phyloP scores from a whole-genome alignment of 805 yeast species.

The Ogataea ganodermae region DNA sequence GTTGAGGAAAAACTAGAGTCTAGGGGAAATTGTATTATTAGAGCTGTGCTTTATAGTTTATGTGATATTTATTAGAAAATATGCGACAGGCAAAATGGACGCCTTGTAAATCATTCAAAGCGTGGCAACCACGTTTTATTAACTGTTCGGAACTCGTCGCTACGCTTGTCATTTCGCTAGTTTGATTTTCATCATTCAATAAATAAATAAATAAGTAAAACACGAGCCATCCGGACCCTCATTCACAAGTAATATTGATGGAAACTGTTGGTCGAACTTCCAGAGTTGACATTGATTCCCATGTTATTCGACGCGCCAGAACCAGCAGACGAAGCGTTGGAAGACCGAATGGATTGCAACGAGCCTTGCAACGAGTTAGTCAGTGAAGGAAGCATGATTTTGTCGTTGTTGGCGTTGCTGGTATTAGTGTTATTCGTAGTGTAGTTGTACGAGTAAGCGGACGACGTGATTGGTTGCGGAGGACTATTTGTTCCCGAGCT shows the following conservation, averaged over 20 bases:
- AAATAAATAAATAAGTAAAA: slow-evolving; percentile 1
- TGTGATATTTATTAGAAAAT: neutral
- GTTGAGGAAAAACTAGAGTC: slow-evolving; percentile 20
- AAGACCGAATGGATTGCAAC: slow-evolving; percentile 22
- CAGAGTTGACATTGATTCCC: slow-evolving; percentile 19
- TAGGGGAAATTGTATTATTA: slow-evolving; percentile 2
- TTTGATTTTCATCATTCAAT: neutral
- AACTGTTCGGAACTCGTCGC: too few species aligned
- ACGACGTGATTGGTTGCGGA: slow-evolving; percentile 15
- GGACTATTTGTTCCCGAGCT: slow-evolving; percentile 22
- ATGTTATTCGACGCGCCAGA: slow-evolving; percentile 7
- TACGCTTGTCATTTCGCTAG: too few species aligned
- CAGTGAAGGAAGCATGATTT: slow-evolving; percentile 28
- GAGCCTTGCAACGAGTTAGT: slow-evolving; percentile 26
- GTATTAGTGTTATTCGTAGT: slow-evolving; percentile 10
- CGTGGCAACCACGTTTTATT: too few species aligned
- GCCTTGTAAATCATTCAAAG: too few species aligned
- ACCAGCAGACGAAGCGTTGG: slow-evolving; percentile 2
- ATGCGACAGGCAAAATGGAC: too few species aligned
- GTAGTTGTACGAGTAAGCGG: slow-evolving; percentile 15
- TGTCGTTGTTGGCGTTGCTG: slow-evolving; percentile 14
- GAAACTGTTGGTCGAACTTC: slow-evolving; percentile 8
- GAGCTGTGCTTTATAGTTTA: slow-evolving; percentile 3
- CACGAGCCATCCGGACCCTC: neutral
- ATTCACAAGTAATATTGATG: slow-evolving; percentile 35